Evolutionary conservation across 305 asterid species (phyloP).

Genomic region (Rubia tinctorum): DNA sequence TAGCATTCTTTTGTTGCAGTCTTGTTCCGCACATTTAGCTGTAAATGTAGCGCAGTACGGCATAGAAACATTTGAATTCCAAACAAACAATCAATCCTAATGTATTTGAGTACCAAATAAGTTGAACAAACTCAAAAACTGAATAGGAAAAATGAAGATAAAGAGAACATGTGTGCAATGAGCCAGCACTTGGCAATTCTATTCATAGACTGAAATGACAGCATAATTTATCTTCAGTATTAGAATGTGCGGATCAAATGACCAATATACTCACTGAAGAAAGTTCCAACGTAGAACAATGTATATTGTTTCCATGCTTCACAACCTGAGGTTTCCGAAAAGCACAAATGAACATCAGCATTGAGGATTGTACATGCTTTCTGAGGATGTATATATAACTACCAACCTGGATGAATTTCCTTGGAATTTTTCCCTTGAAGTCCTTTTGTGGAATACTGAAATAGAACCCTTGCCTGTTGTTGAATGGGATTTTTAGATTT

Average conservation of each 20-base stretch:
- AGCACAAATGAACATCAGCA: slow-evolving; percentile 19
- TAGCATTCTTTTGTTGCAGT: slow-evolving; percentile 96
- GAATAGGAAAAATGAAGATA: too few relatives aligned
- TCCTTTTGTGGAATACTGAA: slow-evolving; percentile 93
- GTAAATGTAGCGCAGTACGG: slow-evolving; percentile 23
- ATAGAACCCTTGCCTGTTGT: slow-evolving; percentile 93
- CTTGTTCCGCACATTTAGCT: slow-evolving; percentile 94
- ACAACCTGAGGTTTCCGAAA: slow-evolving; percentile 51
- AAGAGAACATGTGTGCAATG: background rate
- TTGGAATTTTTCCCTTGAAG: slow-evolving; percentile 76
- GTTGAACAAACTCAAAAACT: too few relatives aligned
- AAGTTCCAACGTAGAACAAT: slow-evolving; percentile 83
- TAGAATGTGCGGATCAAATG: background rate
- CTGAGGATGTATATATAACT: slow-evolving; percentile 13
- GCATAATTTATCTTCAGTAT: background rate
- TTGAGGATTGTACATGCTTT: slow-evolving; percentile 15
- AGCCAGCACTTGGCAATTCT: background rate
- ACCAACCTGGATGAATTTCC: slow-evolving; percentile 90
- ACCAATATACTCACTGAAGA: slow-evolving; percentile 69
- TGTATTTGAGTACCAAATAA: background rate
- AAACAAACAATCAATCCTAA: background rate
- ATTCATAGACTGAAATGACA: background rate
- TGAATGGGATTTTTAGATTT: slow-evolving; percentile 85
- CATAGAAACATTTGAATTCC: slow-evolving; percentile 10
- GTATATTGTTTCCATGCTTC: slow-evolving; percentile 92